Evolutionary conservation across 306 rosid genomes (phyloP), one percentile per base, ranked within the genome.

Genomic region (Casuarina equisetifolia): DNA sequence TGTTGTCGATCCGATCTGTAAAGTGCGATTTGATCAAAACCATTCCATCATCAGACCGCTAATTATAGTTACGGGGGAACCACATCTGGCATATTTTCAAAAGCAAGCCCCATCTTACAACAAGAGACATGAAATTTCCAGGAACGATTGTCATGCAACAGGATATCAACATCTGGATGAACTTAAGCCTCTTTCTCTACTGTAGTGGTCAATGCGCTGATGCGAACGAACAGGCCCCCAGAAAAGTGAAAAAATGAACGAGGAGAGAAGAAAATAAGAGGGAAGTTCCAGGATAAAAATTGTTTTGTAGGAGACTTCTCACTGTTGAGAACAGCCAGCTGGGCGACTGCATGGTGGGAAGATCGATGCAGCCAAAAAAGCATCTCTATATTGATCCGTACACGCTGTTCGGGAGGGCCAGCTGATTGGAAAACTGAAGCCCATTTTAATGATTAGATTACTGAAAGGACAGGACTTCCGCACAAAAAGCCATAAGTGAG

Each of bases 391-490:
- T 42, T 35, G 85, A 74, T 51, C 75, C 68, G 76, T 78, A 76
- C 59, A 15, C 32, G 32, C 53, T n/a, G 44, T 39, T 17, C 25
- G 75, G 49, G 40, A 57, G 67, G 76, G 67, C 51, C 78, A 78
- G 46, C 57, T 70, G 78, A 73, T 55, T 20, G 42, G 42, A 53
- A 69, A 59, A 72, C 48, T 78, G 32, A 38, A 48, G 2, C 57
- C 51, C 78, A 78, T 48, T 54, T 67, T 70, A 25, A 25, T 25
- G 78, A 73, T 55, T 20, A 36, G n/a, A 53, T 59, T 50, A 66
- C 48, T 74, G 32, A 38, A 35, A 48, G 76, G 25, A 74, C 44
- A 74, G 35, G 82, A 74, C 80, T 36, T 76, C 51, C 74, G 53
- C 73, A 74, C 48, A 69, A 58, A 36, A 49, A 19, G 78, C 64